Evolutionary conservation across 2,329 filamentous ascomycete species (phyloP).

Genomic region (Leptographium flavum): DNA sequence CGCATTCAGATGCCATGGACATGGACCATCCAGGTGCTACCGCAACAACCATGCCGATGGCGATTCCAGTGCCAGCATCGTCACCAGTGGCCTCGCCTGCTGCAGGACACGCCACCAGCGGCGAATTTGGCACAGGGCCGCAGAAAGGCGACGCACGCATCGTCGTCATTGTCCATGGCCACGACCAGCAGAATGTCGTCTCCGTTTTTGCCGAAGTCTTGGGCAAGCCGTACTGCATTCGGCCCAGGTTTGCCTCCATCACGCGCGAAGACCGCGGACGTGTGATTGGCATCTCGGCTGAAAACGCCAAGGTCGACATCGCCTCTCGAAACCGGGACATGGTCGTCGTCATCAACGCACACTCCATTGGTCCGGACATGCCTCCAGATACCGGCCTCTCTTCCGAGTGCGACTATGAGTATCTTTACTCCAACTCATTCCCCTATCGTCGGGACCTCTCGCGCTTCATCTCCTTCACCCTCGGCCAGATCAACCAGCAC

Average conservation of each 20-base stretch:
- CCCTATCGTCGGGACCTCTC: conserved; percentile 64
- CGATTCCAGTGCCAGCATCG: background rate
- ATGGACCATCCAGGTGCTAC: conserved; percentile 14
- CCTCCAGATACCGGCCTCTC: conserved; percentile 53
- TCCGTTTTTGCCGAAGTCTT: conserved; percentile 64
- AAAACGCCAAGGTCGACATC: conserved; percentile 42
- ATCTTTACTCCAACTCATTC: conserved; percentile 60
- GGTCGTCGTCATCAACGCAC: conserved; percentile 59
- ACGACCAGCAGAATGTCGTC: conserved; percentile 60
- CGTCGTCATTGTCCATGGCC: conserved; percentile 54
- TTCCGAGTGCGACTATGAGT: conserved; percentile 67
- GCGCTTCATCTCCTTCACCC: conserved; percentile 63
- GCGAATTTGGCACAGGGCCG: conserved; percentile 29
- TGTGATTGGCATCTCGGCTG: conserved; percentile 52
- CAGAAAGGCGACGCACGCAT: conserved; percentile 41
- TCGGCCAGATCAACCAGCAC: conserved; percentile 68
- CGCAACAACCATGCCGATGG: background rate
- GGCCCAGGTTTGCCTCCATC: conserved; percentile 38
- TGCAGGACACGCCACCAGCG: conserved; percentile 18
- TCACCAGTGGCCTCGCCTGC: conserved; percentile 6
- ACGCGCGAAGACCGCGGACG: conserved; percentile 40
- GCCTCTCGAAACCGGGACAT: conserved; percentile 40
- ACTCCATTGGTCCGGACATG: conserved; percentile 59
- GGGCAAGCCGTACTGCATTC: conserved; percentile 55
- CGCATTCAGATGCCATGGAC: conserved; percentile 20